These are phyloP conservation scores for Fusarium miscanthi DNA, from an alignment of 2,329 filamentous ascomycete genomes.

Conservation along the genomic window DNA sequence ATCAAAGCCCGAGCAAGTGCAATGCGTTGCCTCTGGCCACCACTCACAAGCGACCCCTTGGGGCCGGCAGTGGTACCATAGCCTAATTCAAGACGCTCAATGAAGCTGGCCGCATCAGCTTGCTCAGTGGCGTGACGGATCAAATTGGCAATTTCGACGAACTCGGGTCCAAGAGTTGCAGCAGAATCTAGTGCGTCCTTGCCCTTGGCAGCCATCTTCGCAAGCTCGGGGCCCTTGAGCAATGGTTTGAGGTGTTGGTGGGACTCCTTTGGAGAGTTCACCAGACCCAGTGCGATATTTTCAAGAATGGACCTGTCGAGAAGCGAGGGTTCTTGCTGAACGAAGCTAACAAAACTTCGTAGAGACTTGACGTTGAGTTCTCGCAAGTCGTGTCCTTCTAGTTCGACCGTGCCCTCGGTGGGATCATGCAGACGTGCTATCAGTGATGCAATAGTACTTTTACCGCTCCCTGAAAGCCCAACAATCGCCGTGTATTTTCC, in stretches of 20 bases:
- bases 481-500: neutral
- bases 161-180: neutral
- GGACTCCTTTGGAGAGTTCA: neutral
- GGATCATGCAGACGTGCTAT: neutral
- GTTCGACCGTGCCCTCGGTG: neutral
- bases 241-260: neutral
- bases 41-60: constrained; percentile 65
- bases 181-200: neutral
- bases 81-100: constrained; percentile 63
- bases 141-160: neutral
- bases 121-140: neutral
- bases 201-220: neutral
- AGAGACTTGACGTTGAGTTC: neutral
- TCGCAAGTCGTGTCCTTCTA: neutral
- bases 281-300: neutral
- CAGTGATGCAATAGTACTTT: neutral
- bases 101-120: constrained; percentile 57
- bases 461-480: neutral
- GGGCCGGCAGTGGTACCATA: constrained; percentile 64
- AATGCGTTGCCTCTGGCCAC: constrained; percentile 69
- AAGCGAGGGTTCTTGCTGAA: neutral
- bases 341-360: neutral
- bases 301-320: neutral
- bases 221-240: neutral
- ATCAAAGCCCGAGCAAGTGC: constrained; percentile 68